phyloP scores from a whole-genome alignment of 192 early-diverging fungal species.

The Backusella morwellensis region DNA sequence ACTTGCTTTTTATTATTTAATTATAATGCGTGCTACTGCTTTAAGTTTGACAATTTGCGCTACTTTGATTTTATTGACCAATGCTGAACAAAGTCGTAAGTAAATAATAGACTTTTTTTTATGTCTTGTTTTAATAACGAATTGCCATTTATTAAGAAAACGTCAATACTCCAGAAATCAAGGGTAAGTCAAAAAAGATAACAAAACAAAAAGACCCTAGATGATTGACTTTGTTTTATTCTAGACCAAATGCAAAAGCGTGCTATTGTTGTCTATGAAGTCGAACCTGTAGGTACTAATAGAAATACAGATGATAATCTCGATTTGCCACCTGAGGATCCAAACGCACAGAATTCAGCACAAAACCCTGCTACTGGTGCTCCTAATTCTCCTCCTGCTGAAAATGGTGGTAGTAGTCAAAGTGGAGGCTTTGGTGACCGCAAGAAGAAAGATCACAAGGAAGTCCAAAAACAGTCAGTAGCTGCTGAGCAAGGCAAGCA shows the following conservation, averaged over 20 bases:
- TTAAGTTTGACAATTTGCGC: background rate
- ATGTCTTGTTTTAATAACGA: background rate
- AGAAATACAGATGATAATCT: background rate
- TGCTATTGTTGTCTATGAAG: background rate
- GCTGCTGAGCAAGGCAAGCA: background rate
- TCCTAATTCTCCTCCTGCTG: background rate
- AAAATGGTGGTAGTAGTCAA: background rate
- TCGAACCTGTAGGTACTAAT: background rate
- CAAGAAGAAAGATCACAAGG: background rate
- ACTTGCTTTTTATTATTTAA: background rate
- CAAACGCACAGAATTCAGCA: background rate
- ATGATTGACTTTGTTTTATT: background rate
- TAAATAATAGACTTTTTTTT: background rate
- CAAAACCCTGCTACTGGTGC: background rate
- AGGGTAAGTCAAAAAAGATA: background rate
- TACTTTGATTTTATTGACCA: background rate
- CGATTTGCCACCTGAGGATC: background rate
- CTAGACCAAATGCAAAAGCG: background rate
- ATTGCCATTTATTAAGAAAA: background rate
- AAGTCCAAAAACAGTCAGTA: background rate
- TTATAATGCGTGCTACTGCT: background rate
- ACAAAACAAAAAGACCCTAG: background rate
- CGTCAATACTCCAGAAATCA: background rate
- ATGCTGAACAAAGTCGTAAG: background rate
- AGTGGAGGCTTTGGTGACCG: background rate